Evolutionary conservation across 345 rosid genomes (phyloP).

Genomic region (Eucalyptus viminalis): DNA sequence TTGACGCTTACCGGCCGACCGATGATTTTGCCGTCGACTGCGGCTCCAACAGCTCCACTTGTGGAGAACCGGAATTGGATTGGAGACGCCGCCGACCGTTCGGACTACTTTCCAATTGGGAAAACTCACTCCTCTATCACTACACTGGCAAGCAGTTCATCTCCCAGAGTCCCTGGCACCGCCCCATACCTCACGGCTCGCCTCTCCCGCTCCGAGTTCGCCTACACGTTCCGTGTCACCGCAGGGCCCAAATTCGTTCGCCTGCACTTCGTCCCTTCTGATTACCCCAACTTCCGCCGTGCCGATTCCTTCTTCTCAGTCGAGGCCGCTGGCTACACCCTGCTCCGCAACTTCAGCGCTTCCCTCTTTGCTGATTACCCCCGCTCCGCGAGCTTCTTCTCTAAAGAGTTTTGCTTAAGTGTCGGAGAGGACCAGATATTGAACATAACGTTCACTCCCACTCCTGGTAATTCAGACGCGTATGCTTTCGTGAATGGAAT

Average conservation of each 20-base stretch:
- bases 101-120: not conserved
- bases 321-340: not conserved
- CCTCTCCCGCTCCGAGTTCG: slow-evolving; percentile 1
- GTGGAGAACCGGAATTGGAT: slow-evolving; percentile 9
- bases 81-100: not conserved
- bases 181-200: slow-evolving; percentile 11
- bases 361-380: not conserved
- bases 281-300: not conserved
- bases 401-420: not conserved
- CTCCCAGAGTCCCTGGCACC: not conserved
- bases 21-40: not conserved
- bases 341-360: slow-evolving; percentile 13
- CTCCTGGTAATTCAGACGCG: not conserved
- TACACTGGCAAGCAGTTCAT: not conserved
- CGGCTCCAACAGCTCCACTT: not conserved
- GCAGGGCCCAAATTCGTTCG: slow-evolving; percentile 20
- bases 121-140: not conserved
- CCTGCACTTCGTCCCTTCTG: slow-evolving; percentile 1
- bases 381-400: not conserved
- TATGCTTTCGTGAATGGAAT: slow-evolving; percentile 23
- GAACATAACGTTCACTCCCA: slow-evolving; percentile 20
- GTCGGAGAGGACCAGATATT: not conserved
- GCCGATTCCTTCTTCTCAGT: slow-evolving; percentile 5
- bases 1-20: not conserved
- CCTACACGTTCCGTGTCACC: slow-evolving; percentile 8